Evolutionary conservation across 805 yeast species (phyloP).

Genomic region (Nakazawaea populi): DNA sequence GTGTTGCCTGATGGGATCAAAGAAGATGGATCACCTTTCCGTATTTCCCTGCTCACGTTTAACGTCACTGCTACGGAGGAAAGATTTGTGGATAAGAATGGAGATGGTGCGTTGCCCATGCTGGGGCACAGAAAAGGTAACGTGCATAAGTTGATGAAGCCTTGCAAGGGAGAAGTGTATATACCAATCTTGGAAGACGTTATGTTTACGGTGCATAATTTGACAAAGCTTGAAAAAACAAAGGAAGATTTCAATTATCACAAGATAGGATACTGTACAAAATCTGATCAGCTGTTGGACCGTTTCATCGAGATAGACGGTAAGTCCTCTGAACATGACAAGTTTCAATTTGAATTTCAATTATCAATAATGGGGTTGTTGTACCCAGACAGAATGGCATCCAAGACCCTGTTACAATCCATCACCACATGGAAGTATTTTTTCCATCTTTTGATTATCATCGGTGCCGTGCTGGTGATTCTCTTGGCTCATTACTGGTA

Average conservation of each 20-base stretch:
- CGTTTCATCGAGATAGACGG: conserved; percentile 9
- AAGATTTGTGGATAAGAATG: conserved; percentile 1
- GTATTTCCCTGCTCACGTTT: not conserved
- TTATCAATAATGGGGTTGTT: conserved; percentile 4
- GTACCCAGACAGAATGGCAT: conserved; percentile 3
- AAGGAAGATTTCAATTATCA: conserved; percentile 1
- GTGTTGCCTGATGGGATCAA: conserved; percentile 9
- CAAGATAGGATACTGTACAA: conserved; percentile 10
- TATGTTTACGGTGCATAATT: conserved; percentile 3
- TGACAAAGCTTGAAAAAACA: not conserved
- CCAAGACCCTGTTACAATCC: not conserved
- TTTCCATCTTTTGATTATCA: not conserved
- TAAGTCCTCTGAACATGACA: not conserved
- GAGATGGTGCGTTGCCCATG: not conserved
- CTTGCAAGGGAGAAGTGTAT: conserved; percentile 7
- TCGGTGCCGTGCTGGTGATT: not conserved
- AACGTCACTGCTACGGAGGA: conserved; percentile 5
- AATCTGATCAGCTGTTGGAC: not conserved
- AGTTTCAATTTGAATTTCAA: conserved; percentile 7
- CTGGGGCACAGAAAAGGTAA: not conserved
- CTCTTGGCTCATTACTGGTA: conserved; percentile 1
- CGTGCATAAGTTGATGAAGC: conserved; percentile 9
- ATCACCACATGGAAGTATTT: conserved; percentile 2
- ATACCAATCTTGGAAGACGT: not conserved
- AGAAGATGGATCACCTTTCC: conserved; percentile 2